Conservation (phyloP, 2,329 filamentous ascomycete genomes). For the Drechslera avenae region DNA sequence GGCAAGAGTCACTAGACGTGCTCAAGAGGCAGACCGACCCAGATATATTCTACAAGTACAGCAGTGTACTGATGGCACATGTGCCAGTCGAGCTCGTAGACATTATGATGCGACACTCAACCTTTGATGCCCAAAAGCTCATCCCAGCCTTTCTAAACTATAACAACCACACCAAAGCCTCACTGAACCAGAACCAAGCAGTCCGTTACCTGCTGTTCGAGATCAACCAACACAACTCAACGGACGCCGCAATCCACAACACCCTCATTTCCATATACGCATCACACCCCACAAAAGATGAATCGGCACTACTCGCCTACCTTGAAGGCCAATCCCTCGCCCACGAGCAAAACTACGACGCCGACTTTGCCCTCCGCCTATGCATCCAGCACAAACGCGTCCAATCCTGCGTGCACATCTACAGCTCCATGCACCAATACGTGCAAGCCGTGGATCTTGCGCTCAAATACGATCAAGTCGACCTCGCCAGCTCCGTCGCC, state of each 20-base stretch:
- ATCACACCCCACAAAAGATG: slow-evolving; percentile 79
- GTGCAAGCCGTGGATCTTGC: slow-evolving; percentile 91
- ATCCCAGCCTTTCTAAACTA: slow-evolving; percentile 95
- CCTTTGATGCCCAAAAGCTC: slow-evolving; percentile 82
- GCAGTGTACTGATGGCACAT: slow-evolving; percentile 94
- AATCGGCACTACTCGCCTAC: slow-evolving; percentile 84
- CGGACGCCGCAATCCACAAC: slow-evolving; percentile 90
- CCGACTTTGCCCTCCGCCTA: slow-evolving; percentile 91
- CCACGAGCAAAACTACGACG: slow-evolving; percentile 84
- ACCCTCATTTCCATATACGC: slow-evolving; percentile 96
- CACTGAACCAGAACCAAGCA: slow-evolving; percentile 80
- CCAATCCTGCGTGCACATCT: slow-evolving; percentile 94
- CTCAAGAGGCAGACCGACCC: slow-evolving; percentile 91
- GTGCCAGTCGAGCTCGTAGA: slow-evolving; percentile 86
- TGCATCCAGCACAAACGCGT: slow-evolving; percentile 95
- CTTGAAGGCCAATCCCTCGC: slow-evolving; percentile 79
- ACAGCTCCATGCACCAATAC: slow-evolving; percentile 95
- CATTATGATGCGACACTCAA: slow-evolving; percentile 88
- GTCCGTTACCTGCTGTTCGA: slow-evolving; percentile 92
- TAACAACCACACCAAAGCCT: slow-evolving; percentile 74
- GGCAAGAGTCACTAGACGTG: slow-evolving; percentile 83
- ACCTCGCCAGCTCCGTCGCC: slow-evolving; percentile 86
- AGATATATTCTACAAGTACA: slow-evolving; percentile 95
- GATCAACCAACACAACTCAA: slow-evolving; percentile 81
- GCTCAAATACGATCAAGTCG: slow-evolving; percentile 84